Evolutionary conservation across 306 rosid genomes (phyloP), one percentile per base, ranked within the genome.

Genomic region (Rubus idaeus): DNA sequence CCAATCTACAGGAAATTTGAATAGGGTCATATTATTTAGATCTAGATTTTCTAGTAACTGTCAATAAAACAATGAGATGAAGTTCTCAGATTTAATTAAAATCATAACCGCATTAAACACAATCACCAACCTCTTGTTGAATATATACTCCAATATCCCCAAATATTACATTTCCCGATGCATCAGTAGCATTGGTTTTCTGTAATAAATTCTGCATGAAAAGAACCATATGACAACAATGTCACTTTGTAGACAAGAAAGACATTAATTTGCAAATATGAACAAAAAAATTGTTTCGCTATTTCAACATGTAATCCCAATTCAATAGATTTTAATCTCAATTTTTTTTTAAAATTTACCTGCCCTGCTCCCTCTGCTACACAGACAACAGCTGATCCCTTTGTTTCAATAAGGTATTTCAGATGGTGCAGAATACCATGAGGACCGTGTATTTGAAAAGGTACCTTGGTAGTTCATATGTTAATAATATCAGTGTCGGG

Each of bases 311-410:
- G 30, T 21, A 60, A 21, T 58, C 68, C 68, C 23, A 39, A 1
- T 40, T 64, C 26, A 7, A 5, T 3, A 64, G 9, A 39, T 44
- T 23, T 51, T 23, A 58, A 66, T 37, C 76, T 21, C 21, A 0
- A 52, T 23, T 23, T 23, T 23, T 23, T 23, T 23, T 23, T n/a
- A 26, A 76, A 39, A 41, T 52, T 79, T 72, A 91, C 99, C 98
- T 96, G 99, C 80, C 97, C 99, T 74, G 94, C 98, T 87, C 99
- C 99, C 87, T 96, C 99, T 41, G 99, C 98, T 4, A 84, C 88
- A 75, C 99, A 96, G 70, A 96, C 80, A 42, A 96, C 98, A 41
- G 98, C 99, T 4, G 99, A 96, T 71, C 99, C 99, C 85, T 96
- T 96, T 40, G 91, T 91, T 85, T 88, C 90, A 82, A 96, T 72